These are phyloP conservation scores for Dendrocalamus sinicus DNA, from an alignment of 176 grass and related monocot species.

Conservation along the genomic window DNA sequence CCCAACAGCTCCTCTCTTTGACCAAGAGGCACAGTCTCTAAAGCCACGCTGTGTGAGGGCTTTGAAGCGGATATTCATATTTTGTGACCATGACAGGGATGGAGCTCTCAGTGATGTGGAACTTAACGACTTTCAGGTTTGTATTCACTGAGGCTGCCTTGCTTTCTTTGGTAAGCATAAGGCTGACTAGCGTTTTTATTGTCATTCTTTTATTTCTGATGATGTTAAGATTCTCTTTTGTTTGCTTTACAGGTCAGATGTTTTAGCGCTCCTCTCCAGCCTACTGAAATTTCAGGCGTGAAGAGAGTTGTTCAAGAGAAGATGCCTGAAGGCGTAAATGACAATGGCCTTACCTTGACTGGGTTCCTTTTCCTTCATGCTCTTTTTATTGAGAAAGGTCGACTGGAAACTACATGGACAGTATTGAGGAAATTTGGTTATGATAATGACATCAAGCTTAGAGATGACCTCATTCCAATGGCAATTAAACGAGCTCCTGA, in stretches of 20 bases:
- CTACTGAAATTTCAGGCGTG: slow-evolving; percentile 85
- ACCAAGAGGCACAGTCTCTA: slow-evolving; percentile 87
- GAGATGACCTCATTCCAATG: slow-evolving; percentile 80
- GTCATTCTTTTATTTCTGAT: slow-evolving; percentile 23
- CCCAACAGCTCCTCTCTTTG: slow-evolving; percentile 91
- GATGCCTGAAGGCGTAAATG: slow-evolving; percentile 92
- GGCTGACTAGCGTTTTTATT: background rate
- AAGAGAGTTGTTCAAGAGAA: slow-evolving; percentile 99
- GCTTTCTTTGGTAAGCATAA: background rate
- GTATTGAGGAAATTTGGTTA: slow-evolving; percentile 98
- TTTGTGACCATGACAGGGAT: slow-evolving; percentile 90
- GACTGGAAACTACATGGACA: slow-evolving; percentile 96
- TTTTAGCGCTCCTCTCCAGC: slow-evolving; percentile 91
- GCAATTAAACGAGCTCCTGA: slow-evolving; percentile 84
- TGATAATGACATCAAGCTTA: slow-evolving; percentile 94
- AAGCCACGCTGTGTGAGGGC: slow-evolving; percentile 94
- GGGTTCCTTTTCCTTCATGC: slow-evolving; percentile 97
- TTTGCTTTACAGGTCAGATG: slow-evolving; percentile 71
- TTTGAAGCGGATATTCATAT: slow-evolving; percentile 91
- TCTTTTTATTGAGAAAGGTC: slow-evolving; percentile 97
- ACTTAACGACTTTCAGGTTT: slow-evolving; percentile 97
- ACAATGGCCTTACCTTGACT: slow-evolving; percentile 83
- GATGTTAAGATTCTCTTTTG: slow-evolving; percentile 1
- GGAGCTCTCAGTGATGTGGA: slow-evolving; percentile 90
- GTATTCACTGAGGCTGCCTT: background rate